phyloP scores from a whole-genome alignment of 2,329 filamentous ascomycete species.

The Alternaria rosae region DNA sequence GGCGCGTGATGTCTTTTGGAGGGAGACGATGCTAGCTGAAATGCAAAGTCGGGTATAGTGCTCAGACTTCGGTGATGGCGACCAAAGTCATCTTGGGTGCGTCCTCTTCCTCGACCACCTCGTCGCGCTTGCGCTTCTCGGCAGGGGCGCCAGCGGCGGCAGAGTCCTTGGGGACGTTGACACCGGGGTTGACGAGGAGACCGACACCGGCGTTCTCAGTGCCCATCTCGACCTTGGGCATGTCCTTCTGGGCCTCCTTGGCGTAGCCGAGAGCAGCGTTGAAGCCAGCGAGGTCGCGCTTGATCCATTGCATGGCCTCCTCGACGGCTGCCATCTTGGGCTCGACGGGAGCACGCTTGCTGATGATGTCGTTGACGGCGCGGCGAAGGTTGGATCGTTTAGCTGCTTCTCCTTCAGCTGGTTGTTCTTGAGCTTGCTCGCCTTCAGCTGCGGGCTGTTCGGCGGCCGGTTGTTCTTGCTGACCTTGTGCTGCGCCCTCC shows the following conservation, averaged over 20 bases:
- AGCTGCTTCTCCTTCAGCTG: slow-evolving; percentile 37
- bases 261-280: slow-evolving; percentile 58
- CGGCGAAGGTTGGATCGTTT: slow-evolving; percentile 39
- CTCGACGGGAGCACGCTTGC: slow-evolving; percentile 36
- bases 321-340: slow-evolving; percentile 43
- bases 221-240: slow-evolving; percentile 59
- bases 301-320: slow-evolving; percentile 50
- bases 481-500: slow-evolving; percentile 23
- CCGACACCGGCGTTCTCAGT: slow-evolving; percentile 55
- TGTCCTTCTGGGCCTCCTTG: slow-evolving; percentile 56
- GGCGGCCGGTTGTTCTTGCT: slow-evolving; percentile 22
- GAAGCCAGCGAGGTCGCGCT: slow-evolving; percentile 59
- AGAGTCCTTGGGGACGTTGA: slow-evolving; percentile 49
- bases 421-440: slow-evolving; percentile 27
- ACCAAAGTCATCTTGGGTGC: slow-evolving; percentile 51
- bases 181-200: slow-evolving; percentile 48
- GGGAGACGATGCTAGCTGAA: not conserved
- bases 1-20: not conserved
- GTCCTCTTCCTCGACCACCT: slow-evolving; percentile 41
- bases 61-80: slow-evolving; percentile 49
- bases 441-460: slow-evolving; percentile 15
- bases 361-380: slow-evolving; percentile 33
- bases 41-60: slow-evolving; percentile 4
- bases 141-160: slow-evolving; percentile 44
- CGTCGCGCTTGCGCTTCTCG: slow-evolving; percentile 32